Evolutionary conservation across 129 eudicot genomes (phyloP), one percentile per base, ranked within the genome.

Genomic region (Lactuca saligna): DNA sequence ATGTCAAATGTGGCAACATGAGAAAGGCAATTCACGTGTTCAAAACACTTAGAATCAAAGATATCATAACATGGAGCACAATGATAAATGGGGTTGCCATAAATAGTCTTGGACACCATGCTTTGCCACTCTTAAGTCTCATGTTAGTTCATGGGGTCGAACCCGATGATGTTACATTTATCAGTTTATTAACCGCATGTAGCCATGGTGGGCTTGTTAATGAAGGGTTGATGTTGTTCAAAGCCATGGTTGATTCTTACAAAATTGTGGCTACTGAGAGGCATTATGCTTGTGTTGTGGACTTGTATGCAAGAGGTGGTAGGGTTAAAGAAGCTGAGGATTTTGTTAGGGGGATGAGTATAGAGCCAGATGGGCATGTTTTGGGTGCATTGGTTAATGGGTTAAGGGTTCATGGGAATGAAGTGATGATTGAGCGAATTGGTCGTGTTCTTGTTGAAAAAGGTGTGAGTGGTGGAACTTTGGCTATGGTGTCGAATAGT

Each of bases 271-370:
- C 69, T 17, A 61, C 75, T 9, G 67, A 57, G 61, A 67, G 37
- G 73, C 84, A 80, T 80, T 75, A 61, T 58, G 80, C 77, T 32
- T 80, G 84, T 31, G 71, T 80, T 29, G 84, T 80, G 65, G 84
- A 80, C 38, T 14, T 75, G 74, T 75, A 80, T 75, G 77, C 77
- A 35, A 68, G 80, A 64, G 73, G 74, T 1, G 80, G 84, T 17
- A 56, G 48, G 55, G 65, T 80, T 2, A 39, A 75, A 54, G 84
- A 74, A 64, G 84, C 77, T 1, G 80, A 75, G 70, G 80, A 57
- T 3, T 75, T 75, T 41, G 70, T 79, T 35, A 55, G 32, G 63
- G 80, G 70, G 14, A 69, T 80, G 80, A 11, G 11, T 13, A 44
- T 75, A 4, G 80, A 69, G 57, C 77, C 77, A 1, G 84, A 80